Evolutionary conservation across 441 rosid genomes (phyloP), one percentile per base, ranked within the genome.

Genomic region (Aleurites moluccanus): DNA sequence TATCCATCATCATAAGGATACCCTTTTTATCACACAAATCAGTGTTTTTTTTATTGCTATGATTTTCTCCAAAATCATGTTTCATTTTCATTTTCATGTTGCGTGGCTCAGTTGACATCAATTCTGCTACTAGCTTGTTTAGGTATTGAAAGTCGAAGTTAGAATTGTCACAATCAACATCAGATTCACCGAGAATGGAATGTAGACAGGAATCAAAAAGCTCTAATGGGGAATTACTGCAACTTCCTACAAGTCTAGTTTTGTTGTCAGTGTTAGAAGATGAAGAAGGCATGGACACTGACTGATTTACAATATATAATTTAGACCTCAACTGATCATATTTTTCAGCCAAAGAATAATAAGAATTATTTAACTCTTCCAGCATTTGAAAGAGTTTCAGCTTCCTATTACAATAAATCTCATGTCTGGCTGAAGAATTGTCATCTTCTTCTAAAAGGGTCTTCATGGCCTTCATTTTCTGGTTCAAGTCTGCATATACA

Each of bases 361-460:
- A 83, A 30, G 84, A 82, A 65, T 72, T 73, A 62, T 57, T 75
- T 50, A 88, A 66, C 60, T 82, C 86, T 72, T 75, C 85, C 28
- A 86, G 73, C 79, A 75, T 74, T 73, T 47, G 67, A 42, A 77
- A 47, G 21, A 84, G 66, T 63, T 80, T 72, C 64, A 57, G 72
- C 62, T n/a, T n/a, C n/a, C n/a, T n/a, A n/a, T n/a, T n/a, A n/a
- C n/a, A n/a, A n/a, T n/a, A n/a, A n/a, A n/a, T n/a, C n/a, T n/a
- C n/a, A n/a, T n/a, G n/a, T n/a, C n/a, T n/a, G n/a, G n/a, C n/a
- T n/a, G n/a, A n/a, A n/a, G n/a, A n/a, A n/a, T n/a, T n/a, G n/a
- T n/a, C n/a, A n/a, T n/a, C n/a, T n/a, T n/a, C n/a, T n/a, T n/a
- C n/a, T n/a, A n/a, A n/a, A n/a, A n/a, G n/a, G n/a, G n/a, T n/a